Base-by-base conservation (phyloP, 2,329 filamentous ascomycete genomes). In the Colletotrichum scovillei region DNA sequence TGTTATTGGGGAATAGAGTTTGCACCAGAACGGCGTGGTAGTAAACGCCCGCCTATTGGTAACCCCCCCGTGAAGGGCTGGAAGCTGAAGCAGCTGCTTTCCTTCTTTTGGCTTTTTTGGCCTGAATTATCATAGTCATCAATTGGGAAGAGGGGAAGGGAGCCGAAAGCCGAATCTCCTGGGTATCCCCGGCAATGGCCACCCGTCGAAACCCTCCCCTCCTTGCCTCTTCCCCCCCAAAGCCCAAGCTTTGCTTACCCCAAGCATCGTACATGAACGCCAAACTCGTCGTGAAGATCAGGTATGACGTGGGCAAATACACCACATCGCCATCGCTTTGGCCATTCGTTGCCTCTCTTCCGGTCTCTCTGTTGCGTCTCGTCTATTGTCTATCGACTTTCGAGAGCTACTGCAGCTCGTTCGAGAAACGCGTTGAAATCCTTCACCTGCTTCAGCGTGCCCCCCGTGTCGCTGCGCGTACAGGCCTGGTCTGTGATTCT, bases 361-460 rank as follows among this genome's bases (percentile, higher is more conserved):
- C 14, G 35, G 35, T 42, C 35, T 42, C 49, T 30, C 28, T 14
- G 5, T n/a, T n/a, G 32, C 35, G 12, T 16, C 19, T 24, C 24
- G 35, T 55, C 22, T 26, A 14, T 26, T 14, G 8, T 24, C 56
- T 67, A 68, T 53, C 73, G 65, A 38, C 58, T 46, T 79, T 92
- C 91, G 56, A 93, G 81, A 38, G 87, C 88, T 35, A 84, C 80
- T 2, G 90, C 90, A 6, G 89, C 86, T 26, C 91, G 86, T 79
- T 92, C 91, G 62, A 93, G 81, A 75, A 92, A 91, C 38, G 86
- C 86, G 75, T 92, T 93, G 77, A 92, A 92, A 60, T 90, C 87
- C 73, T 82, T 87, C 67, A 92, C 86, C 78, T 90, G 88, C 72
- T 84, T 85, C 75, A 92, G 81, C 5, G 88, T 81, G 2, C 89